phyloP scores from a whole-genome alignment of 1,284 basidiomycete species.

The Earliella scabrosa region DNA sequence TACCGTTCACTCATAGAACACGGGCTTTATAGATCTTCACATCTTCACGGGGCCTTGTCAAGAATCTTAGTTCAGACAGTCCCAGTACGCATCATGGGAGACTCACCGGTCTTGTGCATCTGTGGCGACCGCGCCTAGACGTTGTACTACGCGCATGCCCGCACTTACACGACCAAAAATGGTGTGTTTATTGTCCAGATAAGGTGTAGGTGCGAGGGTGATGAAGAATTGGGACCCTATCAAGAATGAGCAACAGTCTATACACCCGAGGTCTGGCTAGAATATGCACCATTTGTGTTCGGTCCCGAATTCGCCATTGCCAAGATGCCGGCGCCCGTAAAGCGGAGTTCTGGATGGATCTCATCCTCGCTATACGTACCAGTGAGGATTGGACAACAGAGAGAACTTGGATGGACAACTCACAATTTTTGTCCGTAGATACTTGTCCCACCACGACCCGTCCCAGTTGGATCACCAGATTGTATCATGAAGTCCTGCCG shows the following conservation, averaged over 20 bases:
- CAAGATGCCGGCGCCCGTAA: conserved; percentile 94
- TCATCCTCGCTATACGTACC: conserved; percentile 71
- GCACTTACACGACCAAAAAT: conserved; percentile 89
- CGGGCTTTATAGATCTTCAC: conserved; percentile 82
- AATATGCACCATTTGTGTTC: conserved; percentile 89
- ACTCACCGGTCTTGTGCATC: conserved; percentile 79
- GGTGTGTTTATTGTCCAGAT: conserved; percentile 92
- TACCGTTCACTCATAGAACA: conserved; percentile 38
- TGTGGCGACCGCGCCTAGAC: conserved; percentile 79
- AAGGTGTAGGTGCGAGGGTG: conserved; percentile 89
- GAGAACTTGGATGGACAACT: conserved; percentile 31
- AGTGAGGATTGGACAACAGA: not conserved
- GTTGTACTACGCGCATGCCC: conserved; percentile 87
- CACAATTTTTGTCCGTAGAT: conserved; percentile 93
- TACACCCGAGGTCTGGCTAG: too few relatives aligned
- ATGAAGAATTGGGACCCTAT: conserved; percentile 95
- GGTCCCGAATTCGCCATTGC: conserved; percentile 97
- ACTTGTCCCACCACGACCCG: conserved; percentile 90
- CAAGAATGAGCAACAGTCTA: not conserved
- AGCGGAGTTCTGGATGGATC: conserved; percentile 85
- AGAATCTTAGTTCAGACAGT: conserved; percentile 16
- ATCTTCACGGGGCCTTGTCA: conserved; percentile 71
- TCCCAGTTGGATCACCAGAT: conserved; percentile 93
- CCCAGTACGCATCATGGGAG: conserved; percentile 7
- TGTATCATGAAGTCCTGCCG: conserved; percentile 94